Conservation (phyloP, 176 grass and related monocot genomes). For the Elymus sibiricus region DNA sequence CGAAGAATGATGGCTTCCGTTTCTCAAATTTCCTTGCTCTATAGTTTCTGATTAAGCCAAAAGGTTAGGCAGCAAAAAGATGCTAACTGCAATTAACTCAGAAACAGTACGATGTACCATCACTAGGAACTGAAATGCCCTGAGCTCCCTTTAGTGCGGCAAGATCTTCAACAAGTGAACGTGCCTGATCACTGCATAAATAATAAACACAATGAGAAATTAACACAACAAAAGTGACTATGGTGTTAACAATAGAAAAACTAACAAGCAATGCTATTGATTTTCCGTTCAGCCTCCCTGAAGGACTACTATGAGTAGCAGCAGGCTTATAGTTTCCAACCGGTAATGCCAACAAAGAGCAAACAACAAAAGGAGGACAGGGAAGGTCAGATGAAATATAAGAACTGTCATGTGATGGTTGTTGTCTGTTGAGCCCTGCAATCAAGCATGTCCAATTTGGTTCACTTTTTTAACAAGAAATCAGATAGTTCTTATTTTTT, state of each 20-base stretch:
- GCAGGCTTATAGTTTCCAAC: neutral
- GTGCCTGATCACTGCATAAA: constrained; percentile 51
- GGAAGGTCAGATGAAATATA: neutral
- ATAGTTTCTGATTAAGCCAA: constrained; percentile 23
- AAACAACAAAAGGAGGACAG: neutral
- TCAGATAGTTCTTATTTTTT: neutral
- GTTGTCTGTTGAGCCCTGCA: neutral
- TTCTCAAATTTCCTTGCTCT: constrained; percentile 8
- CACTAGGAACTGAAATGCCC: constrained; percentile 38
- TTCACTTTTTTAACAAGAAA: neutral
- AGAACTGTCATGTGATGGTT: neutral
- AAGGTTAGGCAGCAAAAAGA: constrained; percentile 2
- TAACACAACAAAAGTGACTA: neutral
- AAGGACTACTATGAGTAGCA: neutral
- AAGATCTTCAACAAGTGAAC: constrained; percentile 50
- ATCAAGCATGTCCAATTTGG: neutral
- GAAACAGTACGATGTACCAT: constrained; percentile 16
- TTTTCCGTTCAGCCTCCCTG: neutral
- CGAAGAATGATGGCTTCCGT: constrained; percentile 12
- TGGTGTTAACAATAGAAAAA: neutral
- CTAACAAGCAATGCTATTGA: constrained; percentile 9
- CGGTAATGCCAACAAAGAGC: neutral
- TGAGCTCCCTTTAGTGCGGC: constrained; percentile 39
- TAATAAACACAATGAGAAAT: neutral
- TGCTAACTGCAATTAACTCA: constrained; percentile 8